Evolutionary conservation across 139 green algal genomes (phyloP).

Genomic region (Ettlia oleoabundans): DNA sequence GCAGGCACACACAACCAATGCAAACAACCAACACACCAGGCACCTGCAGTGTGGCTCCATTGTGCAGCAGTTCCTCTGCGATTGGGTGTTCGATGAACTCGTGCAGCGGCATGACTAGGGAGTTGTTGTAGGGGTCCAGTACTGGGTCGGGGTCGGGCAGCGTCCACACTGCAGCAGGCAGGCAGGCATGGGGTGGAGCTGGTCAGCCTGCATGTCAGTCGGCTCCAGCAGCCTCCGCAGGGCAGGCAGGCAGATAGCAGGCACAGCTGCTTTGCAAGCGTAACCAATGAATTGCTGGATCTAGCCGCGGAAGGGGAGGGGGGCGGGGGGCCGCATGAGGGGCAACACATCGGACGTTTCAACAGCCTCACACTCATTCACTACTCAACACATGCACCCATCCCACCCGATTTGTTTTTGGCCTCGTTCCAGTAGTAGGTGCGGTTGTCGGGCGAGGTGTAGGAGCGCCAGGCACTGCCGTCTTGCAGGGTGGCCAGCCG

Average conservation of each 20-base stretch:
- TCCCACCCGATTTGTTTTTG: conserved; percentile 30
- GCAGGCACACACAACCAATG: no score
- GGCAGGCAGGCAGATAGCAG: no score
- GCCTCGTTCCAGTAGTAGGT: conserved; percentile 41
- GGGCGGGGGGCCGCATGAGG: no score
- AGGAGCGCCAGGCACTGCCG: conserved; percentile 21
- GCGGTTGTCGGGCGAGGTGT: conserved; percentile 26
- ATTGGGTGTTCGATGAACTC: conserved; percentile 81
- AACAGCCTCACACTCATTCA: not conserved
- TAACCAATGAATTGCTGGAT: no score
- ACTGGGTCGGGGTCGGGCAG: conserved; percentile 39
- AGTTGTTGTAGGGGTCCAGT: conserved; percentile 86
- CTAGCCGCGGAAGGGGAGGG: no score
- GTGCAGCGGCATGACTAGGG: conserved; percentile 72
- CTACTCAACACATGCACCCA: not conserved
- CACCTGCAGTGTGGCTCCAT: conserved; percentile 77
- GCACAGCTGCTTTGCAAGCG: no score
- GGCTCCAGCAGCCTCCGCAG: no score
- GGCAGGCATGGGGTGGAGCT: no score
- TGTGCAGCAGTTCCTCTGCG: conserved; percentile 81
- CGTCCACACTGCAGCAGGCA: conserved; percentile 11
- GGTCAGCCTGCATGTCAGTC: no score
- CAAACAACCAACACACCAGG: no score
- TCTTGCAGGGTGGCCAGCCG: not conserved
- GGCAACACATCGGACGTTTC: not conserved